Evolutionary conservation across 148 eudicot genomes (phyloP), one percentile per base, ranked within the genome.

Genomic region (Rhododendron henanense): DNA sequence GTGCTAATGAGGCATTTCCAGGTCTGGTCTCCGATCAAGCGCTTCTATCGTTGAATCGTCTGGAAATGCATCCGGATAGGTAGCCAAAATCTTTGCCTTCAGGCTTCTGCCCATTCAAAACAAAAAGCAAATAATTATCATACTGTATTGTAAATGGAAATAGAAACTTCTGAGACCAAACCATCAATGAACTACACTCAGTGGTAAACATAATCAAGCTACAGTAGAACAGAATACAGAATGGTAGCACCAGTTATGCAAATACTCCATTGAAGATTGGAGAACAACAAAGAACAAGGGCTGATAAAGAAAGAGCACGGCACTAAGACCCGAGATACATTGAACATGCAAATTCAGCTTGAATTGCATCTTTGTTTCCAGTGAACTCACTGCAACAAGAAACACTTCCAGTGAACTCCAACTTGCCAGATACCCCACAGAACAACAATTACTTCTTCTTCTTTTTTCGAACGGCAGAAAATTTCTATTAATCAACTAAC

Each of bases 1-100:
- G 51, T 18, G 18, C 88, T 85, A 90, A 48, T 78, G 90, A 21
- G 97, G 92, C 81, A 75, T 78, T 91, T 96, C 96, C 77, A 96
- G 95, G 90, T 96, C 99, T 16, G 98, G 97, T 86, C 98, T 91
- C 76, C 89, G 85, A 86, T 95, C 97, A 44, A 91, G 91, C 47
- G 94, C 93, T 81, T 95, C 94, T 44, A 87, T 88, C 28, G 90
- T 83, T 44, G 96, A 89, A 83, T 87, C 93, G 84, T 92, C 94
- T 18, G 96, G 94, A 87, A 96, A 92, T 48, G 99, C 98, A 91
- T 96, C 98, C 10, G 99, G 99, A 90, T 95, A 96, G 69, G 97
- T 93, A 47, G 92, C 94, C 86, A 85, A 55, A 53, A 96, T 89
- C 89, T 93, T 95, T 77, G 89, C 75, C 88, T 96, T 96, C 93